A percentile compares a stretch with the other conserved stretches of the same genome.
Evolutionary conservation across 1,284 basidiomycete genomes (phyloP).

Genomic region (Ganoderma boninense): DNA sequence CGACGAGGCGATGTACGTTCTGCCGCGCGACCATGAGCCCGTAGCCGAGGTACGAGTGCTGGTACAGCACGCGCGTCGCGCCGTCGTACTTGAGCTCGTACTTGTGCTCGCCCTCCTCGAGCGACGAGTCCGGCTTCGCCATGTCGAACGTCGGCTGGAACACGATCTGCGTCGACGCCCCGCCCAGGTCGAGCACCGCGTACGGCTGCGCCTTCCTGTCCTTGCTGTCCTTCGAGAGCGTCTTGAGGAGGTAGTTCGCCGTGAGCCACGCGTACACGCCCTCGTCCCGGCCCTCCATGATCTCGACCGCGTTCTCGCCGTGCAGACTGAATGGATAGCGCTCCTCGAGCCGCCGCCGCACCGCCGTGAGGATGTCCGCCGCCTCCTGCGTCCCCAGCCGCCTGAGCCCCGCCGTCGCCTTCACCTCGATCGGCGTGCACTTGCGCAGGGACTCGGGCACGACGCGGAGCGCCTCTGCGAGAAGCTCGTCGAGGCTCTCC

Average conservation of each 20-base stretch:
- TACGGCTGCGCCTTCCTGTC: slow-evolving; percentile 67
- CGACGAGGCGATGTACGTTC: slow-evolving; percentile 89
- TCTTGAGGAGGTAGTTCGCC: slow-evolving; percentile 90
- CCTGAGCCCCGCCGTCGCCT: slow-evolving; percentile 94
- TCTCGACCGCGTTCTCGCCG: slow-evolving; percentile 71
- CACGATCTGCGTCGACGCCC: slow-evolving; percentile 97
- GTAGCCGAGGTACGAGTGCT: slow-evolving; percentile 97
- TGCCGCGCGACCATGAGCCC: slow-evolving; percentile 92
- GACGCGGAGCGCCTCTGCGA: slow-evolving; percentile 82
- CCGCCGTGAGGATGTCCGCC: slow-evolving; percentile 81
- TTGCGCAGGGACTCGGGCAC: slow-evolving; percentile 74
- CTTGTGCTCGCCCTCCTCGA: slow-evolving; percentile 93
- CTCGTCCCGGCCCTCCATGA: slow-evolving; percentile 98
- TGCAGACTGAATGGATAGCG: slow-evolving; percentile 82
- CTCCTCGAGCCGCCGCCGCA: slow-evolving; percentile 68
- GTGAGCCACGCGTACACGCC: slow-evolving; percentile 99
- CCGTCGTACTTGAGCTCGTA: slow-evolving; percentile 87
- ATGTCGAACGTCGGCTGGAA: slow-evolving; percentile 84
- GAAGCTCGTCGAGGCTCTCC: slow-evolving; percentile 79
- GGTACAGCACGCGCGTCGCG: slow-evolving; percentile 80
- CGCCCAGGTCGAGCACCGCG: slow-evolving; percentile 96
- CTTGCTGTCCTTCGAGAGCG: slow-evolving; percentile 66
- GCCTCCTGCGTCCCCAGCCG: slow-evolving; percentile 76
- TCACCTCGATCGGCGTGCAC: slow-evolving; percentile 93
- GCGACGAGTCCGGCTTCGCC: slow-evolving; percentile 50